Evolutionary conservation across 2,329 filamentous ascomycete genomes (phyloP), one percentile per base, ranked within the genome.

Genomic region (Stenocarpella maydis): DNA sequence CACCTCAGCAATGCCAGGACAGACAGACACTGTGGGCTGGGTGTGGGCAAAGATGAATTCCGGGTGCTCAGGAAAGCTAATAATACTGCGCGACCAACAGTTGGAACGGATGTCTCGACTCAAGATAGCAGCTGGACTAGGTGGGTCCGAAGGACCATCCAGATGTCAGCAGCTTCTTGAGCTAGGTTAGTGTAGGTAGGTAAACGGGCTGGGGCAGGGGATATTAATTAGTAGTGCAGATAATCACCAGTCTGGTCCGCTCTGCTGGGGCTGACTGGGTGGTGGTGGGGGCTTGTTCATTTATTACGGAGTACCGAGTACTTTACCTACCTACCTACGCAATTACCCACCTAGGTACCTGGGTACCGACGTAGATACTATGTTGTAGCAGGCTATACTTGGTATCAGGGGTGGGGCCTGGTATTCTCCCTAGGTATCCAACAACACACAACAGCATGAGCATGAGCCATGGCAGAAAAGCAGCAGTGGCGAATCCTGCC

Each of bases 41-140:
- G 53, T 31, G 65, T 45, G 49, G 53, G 52, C 31, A 67, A 67
- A 67, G 65, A 67, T 67, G 65, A 67, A 67, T 67, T 67, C 58
- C 65, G 65, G 65, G 65, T n/a, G 65, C 65, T 58, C 58, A 67
- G 65, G 31, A 43, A 67, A 58, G 65, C 65, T 67, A 67, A 67
- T 67, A 67, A 67, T 67, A 67, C 41, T 67, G 65, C 43, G 43
- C 43, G 43, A 58, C 65, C 65, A 67, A 67, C 65, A 55, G 65
- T 37, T 24, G 41, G 58, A 63, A 63, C 58, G 58, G 28, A 63
- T 63, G 49, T 67, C 52, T 67, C 52, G 58, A 67, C 52, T 67
- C 52, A 67, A 67, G 65, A 67, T 67, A 67, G 65, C 65, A 67
- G 52, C 52, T 67, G 54, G 65, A 60, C 65, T 67, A 67, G 52